These are phyloP conservation scores for Fraxinus paxiana DNA, from an alignment of 305 asterid species.

Conservation along the genomic window DNA sequence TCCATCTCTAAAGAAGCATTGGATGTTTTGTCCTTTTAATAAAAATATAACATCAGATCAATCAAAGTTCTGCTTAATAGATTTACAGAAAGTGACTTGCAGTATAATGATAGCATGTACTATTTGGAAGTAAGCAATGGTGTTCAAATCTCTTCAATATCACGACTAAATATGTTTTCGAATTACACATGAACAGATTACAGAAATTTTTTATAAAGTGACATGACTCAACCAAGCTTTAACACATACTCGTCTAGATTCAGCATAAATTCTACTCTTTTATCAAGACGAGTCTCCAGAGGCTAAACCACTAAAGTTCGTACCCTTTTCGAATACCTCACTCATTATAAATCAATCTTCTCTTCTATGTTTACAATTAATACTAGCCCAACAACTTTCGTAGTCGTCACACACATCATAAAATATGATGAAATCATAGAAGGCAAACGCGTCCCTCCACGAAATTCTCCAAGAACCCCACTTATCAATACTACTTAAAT, in stretches of 20 bases:
- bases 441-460: neutral
- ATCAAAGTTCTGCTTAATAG: neutral
- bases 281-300: neutral
- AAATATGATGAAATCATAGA: neutral
- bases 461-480: neutral
- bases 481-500: neutral
- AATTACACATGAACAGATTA: neutral
- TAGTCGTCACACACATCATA: neutral
- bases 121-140: neutral
- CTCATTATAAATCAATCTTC: neutral
- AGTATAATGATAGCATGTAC: neutral
- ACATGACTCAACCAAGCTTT: neutral
- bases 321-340: neutral
- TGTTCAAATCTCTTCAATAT: neutral
- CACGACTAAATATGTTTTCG: neutral
- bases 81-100: neutral
- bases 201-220: neutral
- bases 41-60: neutral
- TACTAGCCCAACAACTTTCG: neutral
- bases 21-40: slow-evolving; percentile 15
- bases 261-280: neutral
- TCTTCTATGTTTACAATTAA: neutral
- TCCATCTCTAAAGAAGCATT: slow-evolving; percentile 2
- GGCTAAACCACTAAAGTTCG: neutral
- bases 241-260: neutral